Evolutionary conservation across 1,284 basidiomycete genomes (phyloP).

Genomic region (Leccinum ponderosum): DNA sequence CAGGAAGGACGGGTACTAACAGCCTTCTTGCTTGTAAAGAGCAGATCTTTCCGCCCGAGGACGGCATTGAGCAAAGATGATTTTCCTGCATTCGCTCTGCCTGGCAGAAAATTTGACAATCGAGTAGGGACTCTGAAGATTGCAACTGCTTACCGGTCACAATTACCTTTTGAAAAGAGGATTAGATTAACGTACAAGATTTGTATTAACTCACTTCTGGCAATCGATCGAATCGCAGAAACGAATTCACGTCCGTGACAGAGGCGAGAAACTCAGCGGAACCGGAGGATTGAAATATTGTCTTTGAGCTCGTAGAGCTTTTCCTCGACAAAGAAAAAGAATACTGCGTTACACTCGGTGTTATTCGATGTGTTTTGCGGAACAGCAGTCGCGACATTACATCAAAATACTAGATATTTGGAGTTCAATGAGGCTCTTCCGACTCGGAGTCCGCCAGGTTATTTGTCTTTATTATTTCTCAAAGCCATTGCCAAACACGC

Average conservation of each 20-base stretch:
- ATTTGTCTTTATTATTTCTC: conserved; percentile 24
- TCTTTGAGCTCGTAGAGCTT: conserved; percentile 13
- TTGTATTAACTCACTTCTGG: conserved; percentile 47
- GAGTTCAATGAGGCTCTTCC: no score
- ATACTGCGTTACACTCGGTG: not conserved
- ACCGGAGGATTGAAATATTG: conserved; percentile 37
- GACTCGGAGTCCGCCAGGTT: not conserved
- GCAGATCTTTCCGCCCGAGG: conserved; percentile 53
- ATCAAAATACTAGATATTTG: not conserved
- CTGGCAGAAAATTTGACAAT: conserved; percentile 25
- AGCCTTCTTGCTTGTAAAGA: conserved; percentile 66
- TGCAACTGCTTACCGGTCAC: conserved; percentile 44
- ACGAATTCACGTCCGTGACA: conserved; percentile 38
- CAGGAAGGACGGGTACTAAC: conserved; percentile 39
- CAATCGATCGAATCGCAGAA: conserved; percentile 46
- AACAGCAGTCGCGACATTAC: conserved; percentile 16
- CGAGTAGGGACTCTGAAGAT: not conserved
- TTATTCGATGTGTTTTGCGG: not conserved
- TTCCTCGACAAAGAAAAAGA: conserved; percentile 8
- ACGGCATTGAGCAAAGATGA: conserved; percentile 72
- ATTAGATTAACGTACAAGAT: not conserved
- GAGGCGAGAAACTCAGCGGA: conserved; percentile 49
- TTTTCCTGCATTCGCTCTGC: conserved; percentile 71
- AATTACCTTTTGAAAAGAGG: conserved; percentile 41
- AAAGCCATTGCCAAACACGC: conserved; percentile 22